A percentile compares a stretch with the other conserved stretches of the same genome.
These are phyloP conservation scores for Aspergillus quadricinctus DNA, from an alignment of 2,329 filamentous ascomycete species.

Conservation along the genomic window DNA sequence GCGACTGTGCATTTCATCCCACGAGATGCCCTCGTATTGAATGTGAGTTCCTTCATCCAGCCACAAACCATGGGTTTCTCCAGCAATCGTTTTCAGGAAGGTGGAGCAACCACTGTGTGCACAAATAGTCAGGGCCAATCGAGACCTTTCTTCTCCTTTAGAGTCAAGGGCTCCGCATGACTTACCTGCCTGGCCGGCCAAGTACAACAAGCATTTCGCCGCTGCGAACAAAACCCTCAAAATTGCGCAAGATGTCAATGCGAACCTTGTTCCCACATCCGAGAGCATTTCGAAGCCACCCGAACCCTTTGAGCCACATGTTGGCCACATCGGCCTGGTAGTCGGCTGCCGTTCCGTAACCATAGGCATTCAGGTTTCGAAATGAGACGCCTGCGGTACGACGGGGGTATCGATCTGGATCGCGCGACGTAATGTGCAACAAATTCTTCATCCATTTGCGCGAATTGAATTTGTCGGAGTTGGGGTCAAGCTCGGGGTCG, in stretches of 20 bases:
- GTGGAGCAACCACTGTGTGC: conserved; percentile 61
- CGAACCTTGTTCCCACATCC: conserved; percentile 31
- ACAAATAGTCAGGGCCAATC: conserved; percentile 1
- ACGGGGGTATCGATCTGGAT: conserved; percentile 29
- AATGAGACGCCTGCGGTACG: conserved; percentile 40
- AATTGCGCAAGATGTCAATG: conserved; percentile 59
- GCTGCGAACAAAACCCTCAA: conserved; percentile 57
- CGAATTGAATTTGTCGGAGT: conserved; percentile 39
- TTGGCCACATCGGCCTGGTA: conserved; percentile 45
- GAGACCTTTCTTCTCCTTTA: neutral
- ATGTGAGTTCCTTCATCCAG: conserved; percentile 67
- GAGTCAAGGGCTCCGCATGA: neutral
- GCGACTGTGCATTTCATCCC: conserved; percentile 67
- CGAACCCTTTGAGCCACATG: conserved; percentile 34
- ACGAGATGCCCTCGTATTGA: conserved; percentile 67
- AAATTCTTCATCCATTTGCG: conserved; percentile 44
- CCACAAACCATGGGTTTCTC: conserved; percentile 75
- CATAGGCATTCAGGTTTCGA: conserved; percentile 42
- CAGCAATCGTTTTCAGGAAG: conserved; percentile 77
- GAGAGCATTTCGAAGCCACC: conserved; percentile 23
- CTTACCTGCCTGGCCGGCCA: conserved; percentile 44
- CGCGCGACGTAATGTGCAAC: conserved; percentile 27
- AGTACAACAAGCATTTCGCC: conserved; percentile 55
- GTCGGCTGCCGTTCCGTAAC: conserved; percentile 40
- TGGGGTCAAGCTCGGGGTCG: conserved; percentile 40